A percentile compares a stretch with the other conserved stretches of the same genome.
Evolutionary conservation across 257 asterid genomes (phyloP).

Genomic region (Eustoma russellianum): DNA sequence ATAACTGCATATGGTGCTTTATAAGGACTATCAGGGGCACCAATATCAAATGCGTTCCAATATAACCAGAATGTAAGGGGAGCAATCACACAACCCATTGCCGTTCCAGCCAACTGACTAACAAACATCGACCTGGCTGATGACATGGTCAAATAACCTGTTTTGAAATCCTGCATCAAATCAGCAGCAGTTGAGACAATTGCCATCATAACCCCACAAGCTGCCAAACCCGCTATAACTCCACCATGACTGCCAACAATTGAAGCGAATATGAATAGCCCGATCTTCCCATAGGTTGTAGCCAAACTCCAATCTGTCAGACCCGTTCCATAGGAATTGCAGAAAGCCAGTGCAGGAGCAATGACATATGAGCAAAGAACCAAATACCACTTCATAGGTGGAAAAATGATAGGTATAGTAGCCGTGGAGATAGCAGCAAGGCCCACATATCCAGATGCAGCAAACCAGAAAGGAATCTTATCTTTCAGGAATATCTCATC

Average conservation of each 20-base stretch:
- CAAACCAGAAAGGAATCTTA: slow-evolving; percentile 72
- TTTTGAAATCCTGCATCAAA: slow-evolving; percentile 88
- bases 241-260: slow-evolving; percentile 79
- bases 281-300: slow-evolving; percentile 86
- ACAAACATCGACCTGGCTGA: slow-evolving; percentile 96
- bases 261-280: slow-evolving; percentile 82
- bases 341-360: slow-evolving; percentile 98
- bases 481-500: slow-evolving; percentile 70
- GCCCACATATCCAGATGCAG: slow-evolving; percentile 80
- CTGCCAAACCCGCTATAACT: slow-evolving; percentile 80
- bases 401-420: slow-evolving; percentile 70
- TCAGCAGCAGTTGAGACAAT: slow-evolving; percentile 97
- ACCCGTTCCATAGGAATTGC: slow-evolving; percentile 91
- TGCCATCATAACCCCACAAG: slow-evolving; percentile 97
- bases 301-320: slow-evolving; percentile 94
- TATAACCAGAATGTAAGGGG: slow-evolving; percentile 95
- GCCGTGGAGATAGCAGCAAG: slow-evolving; percentile 80
- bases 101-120: slow-evolving; percentile 86
- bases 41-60: slow-evolving; percentile 88
- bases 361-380: slow-evolving; percentile 80
- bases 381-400: slow-evolving; percentile 86
- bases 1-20: slow-evolving; percentile 94
- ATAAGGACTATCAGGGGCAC: slow-evolving; percentile 89
- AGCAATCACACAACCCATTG: slow-evolving; percentile 91
- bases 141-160: slow-evolving; percentile 77